Evolutionary conservation across 805 yeast genomes (phyloP).

Genomic region (Kodamaea nitidulidarum): DNA sequence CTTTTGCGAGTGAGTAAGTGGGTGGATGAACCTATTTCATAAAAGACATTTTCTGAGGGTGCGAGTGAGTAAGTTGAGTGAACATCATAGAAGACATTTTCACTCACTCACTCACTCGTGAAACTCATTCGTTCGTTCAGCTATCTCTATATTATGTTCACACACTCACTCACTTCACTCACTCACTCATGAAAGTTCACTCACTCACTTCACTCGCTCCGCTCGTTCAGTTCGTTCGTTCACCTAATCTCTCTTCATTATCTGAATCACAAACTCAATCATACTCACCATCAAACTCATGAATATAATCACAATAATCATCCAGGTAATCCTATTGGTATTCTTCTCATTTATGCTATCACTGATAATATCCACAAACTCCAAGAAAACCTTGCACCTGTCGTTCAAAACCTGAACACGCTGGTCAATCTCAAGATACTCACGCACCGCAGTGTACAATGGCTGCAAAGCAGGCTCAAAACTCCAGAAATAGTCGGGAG

Average conservation of each 20-base stretch:
- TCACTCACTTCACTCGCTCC: too few relatives aligned
- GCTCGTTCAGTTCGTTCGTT: too few relatives aligned
- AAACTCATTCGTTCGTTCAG: too few relatives aligned
- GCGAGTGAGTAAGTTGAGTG: too few relatives aligned
- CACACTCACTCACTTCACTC: too few relatives aligned
- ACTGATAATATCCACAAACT: constrained; percentile 86
- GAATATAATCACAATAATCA: constrained; percentile 78
- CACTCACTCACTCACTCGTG: too few relatives aligned
- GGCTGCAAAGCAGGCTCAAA: constrained; percentile 93
- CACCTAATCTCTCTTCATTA: background rate
- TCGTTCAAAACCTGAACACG: constrained; percentile 91
- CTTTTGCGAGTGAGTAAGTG: too few relatives aligned
- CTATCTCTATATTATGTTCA: too few relatives aligned
- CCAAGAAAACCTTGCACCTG: constrained; percentile 88
- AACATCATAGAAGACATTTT: too few relatives aligned
- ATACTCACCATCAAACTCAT: constrained; percentile 74
- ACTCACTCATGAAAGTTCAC: too few relatives aligned
- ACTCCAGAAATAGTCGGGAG: constrained; percentile 96
- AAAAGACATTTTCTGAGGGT: too few relatives aligned
- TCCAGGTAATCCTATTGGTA: constrained; percentile 87
- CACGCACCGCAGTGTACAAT: constrained; percentile 80
- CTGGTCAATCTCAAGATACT: constrained; percentile 91
- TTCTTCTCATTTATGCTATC: constrained; percentile 92
- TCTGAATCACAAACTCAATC: constrained; percentile 52
- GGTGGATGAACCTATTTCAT: too few relatives aligned